A percentile compares a stretch with the other conserved stretches of the same genome.
Evolutionary conservation across 305 asterid species (phyloP).

Genomic region (Andrographis paniculata): DNA sequence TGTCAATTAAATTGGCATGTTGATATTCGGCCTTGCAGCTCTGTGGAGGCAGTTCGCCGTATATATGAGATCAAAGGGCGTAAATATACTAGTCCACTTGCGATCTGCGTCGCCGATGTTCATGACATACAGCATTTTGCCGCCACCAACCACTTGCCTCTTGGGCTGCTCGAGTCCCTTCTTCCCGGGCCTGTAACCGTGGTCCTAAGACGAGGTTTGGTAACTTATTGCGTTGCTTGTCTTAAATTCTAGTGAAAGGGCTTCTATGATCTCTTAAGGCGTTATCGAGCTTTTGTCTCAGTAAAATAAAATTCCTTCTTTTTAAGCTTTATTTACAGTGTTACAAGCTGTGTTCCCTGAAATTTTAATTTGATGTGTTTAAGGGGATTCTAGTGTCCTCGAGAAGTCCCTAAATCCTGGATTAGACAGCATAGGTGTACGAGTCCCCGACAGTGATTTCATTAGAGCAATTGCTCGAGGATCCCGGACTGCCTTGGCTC

Average conservation of each 20-base stretch:
- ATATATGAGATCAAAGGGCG: slow-evolving; percentile 91
- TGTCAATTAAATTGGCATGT: too few relatives aligned
- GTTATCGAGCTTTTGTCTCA: too few relatives aligned
- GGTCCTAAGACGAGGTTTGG: slow-evolving; percentile 62
- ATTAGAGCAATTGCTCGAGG: slow-evolving; percentile 69
- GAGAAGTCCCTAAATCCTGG: slow-evolving; percentile 83
- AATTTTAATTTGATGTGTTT: slow-evolving; percentile 13
- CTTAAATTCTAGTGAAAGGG: background rate
- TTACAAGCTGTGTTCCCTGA: too few relatives aligned
- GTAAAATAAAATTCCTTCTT: too few relatives aligned
- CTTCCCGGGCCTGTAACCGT: slow-evolving; percentile 93
- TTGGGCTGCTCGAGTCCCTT: slow-evolving; percentile 56
- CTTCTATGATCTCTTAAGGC: too few relatives aligned
- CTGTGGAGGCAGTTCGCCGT: slow-evolving; percentile 62
- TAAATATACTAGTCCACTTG: slow-evolving; percentile 67
- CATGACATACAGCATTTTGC: slow-evolving; percentile 55
- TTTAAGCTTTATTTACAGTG: too few relatives aligned
- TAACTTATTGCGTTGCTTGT: background rate
- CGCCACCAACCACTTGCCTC: slow-evolving; percentile 53
- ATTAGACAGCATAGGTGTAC: slow-evolving; percentile 76
- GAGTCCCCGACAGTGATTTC: slow-evolving; percentile 75
- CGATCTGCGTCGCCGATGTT: slow-evolving; percentile 75
- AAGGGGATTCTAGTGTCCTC: slow-evolving; percentile 77
- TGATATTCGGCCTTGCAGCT: slow-evolving; percentile 34
- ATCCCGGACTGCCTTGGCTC: slow-evolving; percentile 73